Percentiles rank a stretch among this genome's conserved stretches.
phyloP scores from a whole-genome alignment of 306 rosid species.

The Luffa aegyptiaca region DNA sequence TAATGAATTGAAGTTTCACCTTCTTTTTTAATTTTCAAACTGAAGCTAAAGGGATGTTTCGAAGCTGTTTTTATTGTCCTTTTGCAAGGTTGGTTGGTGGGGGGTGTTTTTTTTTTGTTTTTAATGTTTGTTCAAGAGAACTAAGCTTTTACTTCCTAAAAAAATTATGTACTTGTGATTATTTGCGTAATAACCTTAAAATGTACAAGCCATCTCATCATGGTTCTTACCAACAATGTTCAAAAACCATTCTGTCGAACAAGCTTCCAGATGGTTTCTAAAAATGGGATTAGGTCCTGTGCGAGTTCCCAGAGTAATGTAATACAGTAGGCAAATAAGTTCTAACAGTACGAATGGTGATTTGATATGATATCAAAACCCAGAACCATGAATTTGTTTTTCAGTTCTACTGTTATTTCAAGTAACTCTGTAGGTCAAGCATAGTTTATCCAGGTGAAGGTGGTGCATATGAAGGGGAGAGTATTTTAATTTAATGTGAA shows the following conservation, averaged over 20 bases:
- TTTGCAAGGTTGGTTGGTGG: neutral
- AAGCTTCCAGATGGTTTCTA: neutral
- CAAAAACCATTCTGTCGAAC: neutral
- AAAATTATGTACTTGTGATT: neutral
- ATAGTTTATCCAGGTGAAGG: neutral
- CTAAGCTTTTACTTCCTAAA: neutral
- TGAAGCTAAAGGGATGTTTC: neutral
- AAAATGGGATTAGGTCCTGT: neutral
- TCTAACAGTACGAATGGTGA: neutral
- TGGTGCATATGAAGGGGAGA: neutral
- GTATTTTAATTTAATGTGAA: neutral
- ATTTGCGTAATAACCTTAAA: neutral
- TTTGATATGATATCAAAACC: neutral
- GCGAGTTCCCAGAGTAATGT: neutral
- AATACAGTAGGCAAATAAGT: neutral
- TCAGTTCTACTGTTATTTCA: neutral
- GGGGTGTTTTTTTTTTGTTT: neutral
- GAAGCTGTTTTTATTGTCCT: neutral
- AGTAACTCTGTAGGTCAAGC: neutral
- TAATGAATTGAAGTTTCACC: neutral
- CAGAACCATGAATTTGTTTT: neutral
- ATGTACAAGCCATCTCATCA: neutral
- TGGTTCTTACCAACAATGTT: neutral
- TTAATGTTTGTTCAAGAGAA: neutral
- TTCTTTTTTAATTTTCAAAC: neutral